Evolutionary conservation across 2,329 filamentous ascomycete genomes (phyloP), one percentile per base, ranked within the genome.

Genomic region (Hansfordia pulvinata): DNA sequence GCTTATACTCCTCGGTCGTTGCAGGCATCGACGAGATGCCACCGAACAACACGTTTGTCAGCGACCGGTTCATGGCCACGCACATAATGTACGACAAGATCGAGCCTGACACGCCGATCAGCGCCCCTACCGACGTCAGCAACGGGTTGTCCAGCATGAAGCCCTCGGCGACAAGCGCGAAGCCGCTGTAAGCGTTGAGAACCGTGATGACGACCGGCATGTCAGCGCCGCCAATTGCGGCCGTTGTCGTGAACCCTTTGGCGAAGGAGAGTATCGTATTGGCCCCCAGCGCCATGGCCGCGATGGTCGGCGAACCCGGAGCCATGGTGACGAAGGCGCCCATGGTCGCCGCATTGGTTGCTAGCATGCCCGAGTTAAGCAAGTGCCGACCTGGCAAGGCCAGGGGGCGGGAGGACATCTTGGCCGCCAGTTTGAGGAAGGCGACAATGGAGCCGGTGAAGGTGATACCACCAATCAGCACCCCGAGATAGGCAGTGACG

Each of bases 151-250:
- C 76, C 10, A 93, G 62, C 85, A 93, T 93, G 48, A 93, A 77
- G 0, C 85, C 85, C 51, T 93, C 84, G 0, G 85, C 84, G 0
- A 93, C 83, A 3, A 93, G 64, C 0, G 85, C 85, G 31, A 93
- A 93, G 9, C 85, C 85, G 25, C 81, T 88, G 47, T 93, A 93
- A 0, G 84, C 84, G 40, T 93, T 93, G 12, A 93, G 55, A 1
- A 93, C 84, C 0, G 83, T 92, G 35, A 92, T 92, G 17, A 90
- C 82, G 5, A 92, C 83, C 53, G 71, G 84, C 84, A 93, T 93
- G 44, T 93, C 85, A 9, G 84, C 84, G n/a, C 84, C 85, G 13
- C 85, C 85, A 42, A 93, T 92, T 1, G 82, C 82, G 2, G 84
- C 69, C 0, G 85, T 93, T 0, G 84, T 92, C 0, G 84, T 93